Evolutionary conservation across 257 asterid species (phyloP).

Genomic region (Solanum tarapatanum): DNA sequence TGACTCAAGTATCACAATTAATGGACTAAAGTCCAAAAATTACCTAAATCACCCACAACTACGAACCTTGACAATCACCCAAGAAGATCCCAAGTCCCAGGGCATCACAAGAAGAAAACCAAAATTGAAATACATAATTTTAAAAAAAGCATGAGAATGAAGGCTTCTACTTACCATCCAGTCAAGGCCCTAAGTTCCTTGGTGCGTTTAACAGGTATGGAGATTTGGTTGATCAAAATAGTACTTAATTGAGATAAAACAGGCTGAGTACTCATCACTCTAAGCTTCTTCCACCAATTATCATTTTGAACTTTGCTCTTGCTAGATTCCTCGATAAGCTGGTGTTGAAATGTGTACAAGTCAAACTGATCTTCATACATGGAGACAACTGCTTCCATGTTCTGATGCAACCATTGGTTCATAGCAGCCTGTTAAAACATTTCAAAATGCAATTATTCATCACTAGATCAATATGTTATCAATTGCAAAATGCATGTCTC

Average conservation of each 20-base stretch:
- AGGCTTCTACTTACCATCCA: slow-evolving; percentile 61
- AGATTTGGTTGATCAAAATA: slow-evolving; percentile 40
- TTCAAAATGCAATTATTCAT: not conserved
- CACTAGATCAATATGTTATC: not conserved
- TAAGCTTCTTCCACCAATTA: slow-evolving; percentile 71
- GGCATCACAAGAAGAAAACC: not conserved
- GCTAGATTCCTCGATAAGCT: slow-evolving; percentile 27
- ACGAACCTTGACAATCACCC: not conserved
- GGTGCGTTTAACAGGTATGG: slow-evolving; percentile 78
- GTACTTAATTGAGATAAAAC: slow-evolving; percentile 24
- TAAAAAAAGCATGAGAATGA: not conserved
- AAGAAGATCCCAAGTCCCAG: not conserved
- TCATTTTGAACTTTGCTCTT: slow-evolving; percentile 24
- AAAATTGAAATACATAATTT: not conserved
- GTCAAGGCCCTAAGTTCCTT: slow-evolving; percentile 77
- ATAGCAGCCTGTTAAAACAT: slow-evolving; percentile 57
- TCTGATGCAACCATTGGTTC: slow-evolving; percentile 86
- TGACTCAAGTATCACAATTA: not conserved
- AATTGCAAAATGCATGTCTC: not conserved
- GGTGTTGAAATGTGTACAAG: slow-evolving; percentile 50
- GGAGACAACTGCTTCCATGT: slow-evolving; percentile 82
- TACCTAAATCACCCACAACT: not conserved
- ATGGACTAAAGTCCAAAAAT: not conserved
- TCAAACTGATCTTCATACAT: slow-evolving; percentile 95
- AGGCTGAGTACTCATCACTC: slow-evolving; percentile 29